A percentile compares a stretch with the other conserved stretches of the same genome.
phyloP scores from a whole-genome alignment of 2,329 filamentous ascomycete genomes.

The Gyromitra esculenta region DNA sequence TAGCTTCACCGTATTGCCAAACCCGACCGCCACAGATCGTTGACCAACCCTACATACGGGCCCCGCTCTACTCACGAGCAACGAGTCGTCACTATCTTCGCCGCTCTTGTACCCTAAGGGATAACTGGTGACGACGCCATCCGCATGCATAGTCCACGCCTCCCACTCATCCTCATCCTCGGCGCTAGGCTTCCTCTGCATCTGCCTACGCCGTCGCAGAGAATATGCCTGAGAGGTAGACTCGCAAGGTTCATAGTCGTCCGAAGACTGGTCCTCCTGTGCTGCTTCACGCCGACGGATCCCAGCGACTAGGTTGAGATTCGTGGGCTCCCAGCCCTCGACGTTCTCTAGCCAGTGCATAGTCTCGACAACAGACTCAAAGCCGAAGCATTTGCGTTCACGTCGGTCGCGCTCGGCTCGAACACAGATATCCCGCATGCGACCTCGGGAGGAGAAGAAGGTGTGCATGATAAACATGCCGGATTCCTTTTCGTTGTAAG shows the following conservation, averaged over 20 bases:
- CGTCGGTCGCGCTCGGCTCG: slow-evolving; percentile 61
- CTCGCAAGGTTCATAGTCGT: slow-evolving; percentile 40
- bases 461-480: slow-evolving; percentile 73
- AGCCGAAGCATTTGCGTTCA: slow-evolving; percentile 58
- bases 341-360: slow-evolving; percentile 55
- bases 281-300: slow-evolving; percentile 55
- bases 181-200: slow-evolving; percentile 48
- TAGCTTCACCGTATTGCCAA: slow-evolving; percentile 78
- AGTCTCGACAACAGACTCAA: slow-evolving; percentile 59
- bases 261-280: slow-evolving; percentile 49
- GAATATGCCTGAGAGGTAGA: slow-evolving; percentile 18
- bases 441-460: slow-evolving; percentile 65
- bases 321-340: slow-evolving; percentile 55
- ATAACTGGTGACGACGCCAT: slow-evolving; percentile 63
- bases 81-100: slow-evolving; percentile 63
- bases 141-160: slow-evolving; percentile 65
- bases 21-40: slow-evolving; percentile 73
- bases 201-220: slow-evolving; percentile 56
- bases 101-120: slow-evolving; percentile 60
- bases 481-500: slow-evolving; percentile 70
- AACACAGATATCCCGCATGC: slow-evolving; percentile 70
- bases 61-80: slow-evolving; percentile 74
- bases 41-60: slow-evolving; percentile 72
- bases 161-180: slow-evolving; percentile 64
- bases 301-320: slow-evolving; percentile 54